A percentile compares a stretch with the other conserved stretches of the same genome.
phyloP scores from a whole-genome alignment of 108 stramenopile genomes.

The Nitzschia inconspicua region DNA sequence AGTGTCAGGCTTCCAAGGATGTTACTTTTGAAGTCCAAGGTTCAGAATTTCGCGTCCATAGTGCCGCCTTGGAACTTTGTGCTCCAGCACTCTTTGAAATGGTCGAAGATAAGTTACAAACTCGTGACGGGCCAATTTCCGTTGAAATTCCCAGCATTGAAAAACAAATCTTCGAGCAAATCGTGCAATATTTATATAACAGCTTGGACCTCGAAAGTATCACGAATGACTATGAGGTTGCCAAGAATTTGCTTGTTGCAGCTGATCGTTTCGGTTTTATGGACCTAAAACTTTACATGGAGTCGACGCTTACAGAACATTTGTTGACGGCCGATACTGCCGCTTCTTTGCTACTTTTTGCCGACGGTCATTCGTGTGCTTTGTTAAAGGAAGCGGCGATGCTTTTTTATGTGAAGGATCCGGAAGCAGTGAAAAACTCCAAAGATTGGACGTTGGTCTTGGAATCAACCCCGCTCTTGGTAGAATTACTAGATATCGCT shows the following conservation, averaged over 20 bases:
- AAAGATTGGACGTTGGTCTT: neutral
- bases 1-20: no score
- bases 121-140: no score
- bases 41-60: neutral
- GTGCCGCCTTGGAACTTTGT: constrained; percentile 3
- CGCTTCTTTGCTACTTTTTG: constrained; percentile 12
- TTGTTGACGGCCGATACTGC: neutral
- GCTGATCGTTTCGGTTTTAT: constrained; percentile 20
- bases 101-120: neutral
- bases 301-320: neutral
- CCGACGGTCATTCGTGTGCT: constrained; percentile 9
- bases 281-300: constrained; percentile 9
- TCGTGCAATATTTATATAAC: constrained; percentile 3
- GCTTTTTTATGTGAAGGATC: constrained; percentile 7
- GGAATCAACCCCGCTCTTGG: neutral
- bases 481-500: neutral
- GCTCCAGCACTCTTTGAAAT: constrained; percentile 1
- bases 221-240: neutral
- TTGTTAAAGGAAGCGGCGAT: constrained; percentile 10
- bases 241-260: neutral
- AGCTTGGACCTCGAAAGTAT: neutral
- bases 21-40: neutral
- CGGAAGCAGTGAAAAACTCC: neutral
- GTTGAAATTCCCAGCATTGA: constrained; percentile 4
- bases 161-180: neutral